phyloP scores from a whole-genome alignment of 23 red algal species.

The Gracilariopsis chorda region DNA sequence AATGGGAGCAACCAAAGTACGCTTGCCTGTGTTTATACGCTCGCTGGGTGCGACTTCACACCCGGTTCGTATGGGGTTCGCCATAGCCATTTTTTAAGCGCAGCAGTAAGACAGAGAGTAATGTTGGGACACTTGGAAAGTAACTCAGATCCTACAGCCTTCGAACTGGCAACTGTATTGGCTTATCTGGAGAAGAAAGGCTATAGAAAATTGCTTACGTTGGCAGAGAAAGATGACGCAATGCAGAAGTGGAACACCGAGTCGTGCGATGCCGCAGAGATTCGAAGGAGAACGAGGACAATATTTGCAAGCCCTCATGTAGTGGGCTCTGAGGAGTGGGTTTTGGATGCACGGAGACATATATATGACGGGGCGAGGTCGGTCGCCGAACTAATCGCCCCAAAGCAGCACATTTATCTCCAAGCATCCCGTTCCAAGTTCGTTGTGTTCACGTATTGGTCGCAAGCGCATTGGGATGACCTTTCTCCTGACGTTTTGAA shows the following conservation, averaged over 20 bases:
- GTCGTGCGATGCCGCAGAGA: too few relatives aligned
- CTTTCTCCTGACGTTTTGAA: neutral
- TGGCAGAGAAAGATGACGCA: neutral
- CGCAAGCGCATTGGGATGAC: neutral
- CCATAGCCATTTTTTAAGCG: neutral
- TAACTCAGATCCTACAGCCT: neutral
- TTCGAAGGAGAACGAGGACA: slow-evolving; percentile 9
- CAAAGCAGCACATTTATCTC: neutral
- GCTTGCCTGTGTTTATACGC: neutral
- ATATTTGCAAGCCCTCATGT: neutral
- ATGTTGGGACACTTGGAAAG: neutral
- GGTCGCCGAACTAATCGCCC: neutral
- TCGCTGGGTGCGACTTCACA: neutral
- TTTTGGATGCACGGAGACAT: neutral
- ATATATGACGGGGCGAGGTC: neutral
- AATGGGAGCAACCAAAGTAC: neutral
- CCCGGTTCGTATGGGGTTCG: neutral
- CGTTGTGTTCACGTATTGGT: slow-evolving; percentile 9
- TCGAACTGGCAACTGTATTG: neutral
- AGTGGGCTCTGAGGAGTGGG: neutral
- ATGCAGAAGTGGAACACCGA: neutral
- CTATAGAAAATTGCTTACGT: neutral
- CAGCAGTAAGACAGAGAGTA: neutral
- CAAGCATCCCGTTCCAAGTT: neutral
- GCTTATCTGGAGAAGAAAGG: slow-evolving; percentile 8